Evolutionary conservation across 108 stramenopile species (phyloP).

Genomic region (Skeletonema costatum): DNA sequence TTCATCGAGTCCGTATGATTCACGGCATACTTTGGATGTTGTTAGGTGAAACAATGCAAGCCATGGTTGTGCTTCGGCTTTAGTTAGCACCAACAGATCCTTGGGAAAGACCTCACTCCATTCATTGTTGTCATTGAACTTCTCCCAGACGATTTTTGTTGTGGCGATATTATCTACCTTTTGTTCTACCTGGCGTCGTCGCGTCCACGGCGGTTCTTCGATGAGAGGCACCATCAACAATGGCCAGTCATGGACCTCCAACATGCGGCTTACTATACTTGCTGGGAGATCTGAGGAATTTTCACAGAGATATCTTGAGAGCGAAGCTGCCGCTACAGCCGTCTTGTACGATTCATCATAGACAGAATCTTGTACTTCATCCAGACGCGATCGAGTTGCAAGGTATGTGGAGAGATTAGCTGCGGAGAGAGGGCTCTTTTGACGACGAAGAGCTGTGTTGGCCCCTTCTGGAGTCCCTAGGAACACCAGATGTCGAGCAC

Average conservation of each 20-base stretch:
- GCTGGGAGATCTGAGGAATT: constrained; percentile 19
- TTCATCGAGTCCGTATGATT: constrained; percentile 73
- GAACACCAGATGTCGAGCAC: constrained; percentile 50
- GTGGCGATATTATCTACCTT: background rate
- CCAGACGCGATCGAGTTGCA: constrained; percentile 18
- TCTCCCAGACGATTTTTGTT: constrained; percentile 62
- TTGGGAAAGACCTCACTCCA: constrained; percentile 59
- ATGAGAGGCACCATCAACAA: constrained; percentile 71
- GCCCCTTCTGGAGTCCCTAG: constrained; percentile 30
- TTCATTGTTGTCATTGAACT: constrained; percentile 58
- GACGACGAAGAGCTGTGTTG: constrained; percentile 34
- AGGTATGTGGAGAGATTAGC: constrained; percentile 16
- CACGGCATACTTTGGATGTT: constrained; percentile 54
- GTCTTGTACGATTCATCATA: constrained; percentile 35
- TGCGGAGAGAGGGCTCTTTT: constrained; percentile 25
- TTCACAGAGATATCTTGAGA: constrained; percentile 43
- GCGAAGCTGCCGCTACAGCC: constrained; percentile 30
- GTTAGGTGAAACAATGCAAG: constrained; percentile 77
- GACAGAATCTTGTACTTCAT: constrained; percentile 40
- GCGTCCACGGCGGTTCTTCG: constrained; percentile 89
- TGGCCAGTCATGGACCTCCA: constrained; percentile 83
- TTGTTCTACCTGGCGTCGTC: constrained; percentile 34
- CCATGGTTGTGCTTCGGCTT: constrained; percentile 84
- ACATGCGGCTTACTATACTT: constrained; percentile 43
- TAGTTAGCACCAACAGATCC: constrained; percentile 71